Conservation (phyloP, 1,284 basidiomycete species). For the Xanthoconium separans region DNA sequence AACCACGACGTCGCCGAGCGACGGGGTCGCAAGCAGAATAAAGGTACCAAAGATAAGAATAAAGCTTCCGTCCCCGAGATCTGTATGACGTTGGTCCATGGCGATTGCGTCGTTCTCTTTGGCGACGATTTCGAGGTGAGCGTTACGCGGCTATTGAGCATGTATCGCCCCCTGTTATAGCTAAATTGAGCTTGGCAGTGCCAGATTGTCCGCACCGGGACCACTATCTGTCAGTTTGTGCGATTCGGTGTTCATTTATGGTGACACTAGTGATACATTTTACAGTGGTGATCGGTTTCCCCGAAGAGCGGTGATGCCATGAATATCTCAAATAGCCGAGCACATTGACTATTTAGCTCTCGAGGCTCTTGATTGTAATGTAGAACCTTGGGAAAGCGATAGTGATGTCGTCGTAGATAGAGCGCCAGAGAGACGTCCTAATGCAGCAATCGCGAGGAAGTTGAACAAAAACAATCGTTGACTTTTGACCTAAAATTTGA, state of each 20-base stretch:
- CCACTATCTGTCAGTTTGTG: conserved; percentile 30
- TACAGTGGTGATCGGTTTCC: conserved; percentile 27
- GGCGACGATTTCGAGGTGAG: conserved; percentile 57
- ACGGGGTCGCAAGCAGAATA: conserved; percentile 11
- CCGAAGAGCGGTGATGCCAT: conserved; percentile 9
- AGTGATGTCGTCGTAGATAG: conserved; percentile 26
- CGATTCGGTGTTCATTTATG: background rate
- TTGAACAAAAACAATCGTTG: conserved; percentile 21
- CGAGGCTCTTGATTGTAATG: background rate
- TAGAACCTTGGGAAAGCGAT: conserved; percentile 2
- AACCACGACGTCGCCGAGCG: conserved; percentile 4
- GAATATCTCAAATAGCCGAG: conserved; percentile 2
- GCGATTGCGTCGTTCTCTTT: conserved; percentile 49
- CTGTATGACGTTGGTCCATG: conserved; percentile 53
- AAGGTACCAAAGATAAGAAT: conserved; percentile 17
- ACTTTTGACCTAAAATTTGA: conserved; percentile 21
- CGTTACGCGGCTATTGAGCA: background rate
- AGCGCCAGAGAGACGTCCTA: conserved; percentile 30
- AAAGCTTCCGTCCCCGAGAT: conserved; percentile 27
- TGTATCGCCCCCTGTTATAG: background rate
- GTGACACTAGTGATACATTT: conserved; percentile 9
- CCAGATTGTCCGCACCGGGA: conserved; percentile 32
- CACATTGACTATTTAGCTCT: background rate
- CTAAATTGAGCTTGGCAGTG: conserved; percentile 21
- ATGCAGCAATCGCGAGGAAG: conserved; percentile 28